Percentiles rank a stretch among this genome's conserved stretches.
phyloP scores from a whole-genome alignment of 768 basidiomycete genomes.

The Leccinum arenicola region DNA sequence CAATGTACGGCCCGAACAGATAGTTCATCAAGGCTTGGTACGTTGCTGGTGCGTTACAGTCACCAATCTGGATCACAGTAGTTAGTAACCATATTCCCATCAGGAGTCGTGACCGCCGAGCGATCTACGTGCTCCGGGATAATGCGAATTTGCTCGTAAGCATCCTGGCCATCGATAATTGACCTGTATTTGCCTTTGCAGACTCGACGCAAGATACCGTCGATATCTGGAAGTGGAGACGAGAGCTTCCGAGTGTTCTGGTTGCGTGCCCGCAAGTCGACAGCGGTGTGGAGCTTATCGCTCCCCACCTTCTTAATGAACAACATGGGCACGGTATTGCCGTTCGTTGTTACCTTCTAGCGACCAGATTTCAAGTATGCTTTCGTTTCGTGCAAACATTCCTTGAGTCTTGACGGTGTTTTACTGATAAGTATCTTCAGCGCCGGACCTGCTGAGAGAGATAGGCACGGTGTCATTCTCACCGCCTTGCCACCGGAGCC shows the following conservation, averaged over 20 bases:
- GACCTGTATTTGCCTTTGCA: neutral
- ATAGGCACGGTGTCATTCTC: conserved; percentile 4
- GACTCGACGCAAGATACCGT: conserved; percentile 8
- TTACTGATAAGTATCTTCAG: no score
- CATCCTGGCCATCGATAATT: conserved; percentile 14
- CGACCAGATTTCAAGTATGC: neutral
- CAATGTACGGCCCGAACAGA: neutral
- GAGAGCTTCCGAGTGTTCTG: conserved; percentile 18
- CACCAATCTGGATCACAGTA: neutral
- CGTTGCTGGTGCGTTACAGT: conserved; percentile 42
- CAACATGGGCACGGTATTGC: conserved; percentile 1
- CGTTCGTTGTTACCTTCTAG: neutral
- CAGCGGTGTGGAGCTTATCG: neutral
- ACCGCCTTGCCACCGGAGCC: conserved; percentile 26
- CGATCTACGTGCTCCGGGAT: conserved; percentile 13
- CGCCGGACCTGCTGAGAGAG: neutral
- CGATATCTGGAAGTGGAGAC: conserved; percentile 15
- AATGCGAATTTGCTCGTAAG: conserved; percentile 21
- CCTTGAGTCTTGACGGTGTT: no score
- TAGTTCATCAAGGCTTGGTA: conserved; percentile 34
- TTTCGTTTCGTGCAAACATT: neutral
- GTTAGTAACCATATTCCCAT: conserved; percentile 40
- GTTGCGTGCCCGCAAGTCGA: conserved; percentile 13
- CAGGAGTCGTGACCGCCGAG: conserved; percentile 35
- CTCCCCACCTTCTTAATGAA: conserved; percentile 3